Base-by-base conservation (phyloP, 1,284 basidiomycete genomes). In the Malassezia pachydermatis region DNA sequence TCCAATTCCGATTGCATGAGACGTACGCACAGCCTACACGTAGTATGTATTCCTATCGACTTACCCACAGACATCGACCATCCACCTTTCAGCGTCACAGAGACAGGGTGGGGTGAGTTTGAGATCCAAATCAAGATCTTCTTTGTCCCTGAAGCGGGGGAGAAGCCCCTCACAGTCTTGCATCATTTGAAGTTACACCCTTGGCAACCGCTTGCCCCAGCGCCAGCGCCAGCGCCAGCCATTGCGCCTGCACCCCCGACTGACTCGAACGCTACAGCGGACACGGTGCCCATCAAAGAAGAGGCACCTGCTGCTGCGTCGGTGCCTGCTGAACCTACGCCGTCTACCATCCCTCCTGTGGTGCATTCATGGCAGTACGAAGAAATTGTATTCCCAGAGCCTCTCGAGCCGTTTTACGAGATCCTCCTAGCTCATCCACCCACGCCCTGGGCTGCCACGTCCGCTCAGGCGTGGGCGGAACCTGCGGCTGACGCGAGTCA, bases 21-120 rank as follows among this genome's bases (percentile, higher is more conserved):
- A 95, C 92, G 0, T 98, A 95, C 75, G 73, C 87, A 0, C 88
- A 84, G 67, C 88, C 89, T 0, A 84, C 83, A 33, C 77, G 92
- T 75, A 86, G 90, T 90, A 65, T 70, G 84, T 72, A 10, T 72
- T 5, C 22, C 5, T 14, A 16, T 6, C 6, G 2, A 2, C 25
- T 13, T 30, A 17, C 24, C 28, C 19, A 10, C 57, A 95, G 88
- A 84, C 61, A 73, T 94, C 39, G 94, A 99, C 67, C 88, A 84
- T 67, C 81, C 87, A 7, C 94, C 94, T 0, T 99, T 89, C 67
- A 84, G 88, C 61, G 83, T 98, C 8, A 84, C 88, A 6, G 94
- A 98, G 72, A 96, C 92, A 8, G 94, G 92, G 38, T 99, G 94
- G 94, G 94, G 94, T 66, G 94, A 99, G 76, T 99, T 99, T 73